A percentile compares a stretch with the other conserved stretches of the same genome.
These are phyloP conservation scores for Elongisporangium undulatum DNA, from an alignment of 352 stramenopile species.

Conservation along the genomic window DNA sequence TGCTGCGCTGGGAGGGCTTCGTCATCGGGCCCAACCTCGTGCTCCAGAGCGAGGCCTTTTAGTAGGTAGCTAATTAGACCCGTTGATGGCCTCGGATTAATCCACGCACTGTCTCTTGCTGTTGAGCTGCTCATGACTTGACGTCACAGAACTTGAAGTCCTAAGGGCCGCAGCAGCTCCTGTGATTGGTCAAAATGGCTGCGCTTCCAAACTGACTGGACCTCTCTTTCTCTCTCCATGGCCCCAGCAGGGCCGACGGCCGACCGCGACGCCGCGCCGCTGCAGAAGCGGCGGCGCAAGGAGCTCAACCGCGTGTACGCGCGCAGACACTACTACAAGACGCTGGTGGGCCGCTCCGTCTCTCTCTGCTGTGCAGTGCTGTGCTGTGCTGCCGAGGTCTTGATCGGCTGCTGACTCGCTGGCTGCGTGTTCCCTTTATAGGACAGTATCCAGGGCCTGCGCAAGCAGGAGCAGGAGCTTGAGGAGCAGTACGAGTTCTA, in stretches of 20 bases:
- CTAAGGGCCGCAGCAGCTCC: no score
- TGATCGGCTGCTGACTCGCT: no score
- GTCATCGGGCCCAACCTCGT: slow-evolving; percentile 38
- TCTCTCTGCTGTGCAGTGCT: neutral
- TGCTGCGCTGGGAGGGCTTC: slow-evolving; percentile 35
- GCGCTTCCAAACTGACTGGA: neutral
- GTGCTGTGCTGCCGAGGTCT: no score
- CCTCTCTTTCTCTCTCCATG: neutral
- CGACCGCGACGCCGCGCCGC: no score
- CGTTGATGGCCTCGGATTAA: no score
- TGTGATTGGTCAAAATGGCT: neutral
- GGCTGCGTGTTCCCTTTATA: no score
- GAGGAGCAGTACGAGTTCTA: neutral
- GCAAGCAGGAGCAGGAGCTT: neutral
- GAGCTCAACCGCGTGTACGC: neutral
- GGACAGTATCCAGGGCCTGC: neutral
- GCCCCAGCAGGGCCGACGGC: no score
- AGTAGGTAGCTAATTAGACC: no score
- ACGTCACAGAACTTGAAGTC: neutral
- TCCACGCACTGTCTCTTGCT: no score
- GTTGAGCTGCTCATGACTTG: neutral
- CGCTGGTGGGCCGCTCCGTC: neutral
- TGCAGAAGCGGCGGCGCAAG: neutral
- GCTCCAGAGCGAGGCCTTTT: no score
- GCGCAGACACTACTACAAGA: neutral